phyloP scores from a whole-genome alignment of 1,284 basidiomycete genomes.

The Ceratobasidium sp. region DNA sequence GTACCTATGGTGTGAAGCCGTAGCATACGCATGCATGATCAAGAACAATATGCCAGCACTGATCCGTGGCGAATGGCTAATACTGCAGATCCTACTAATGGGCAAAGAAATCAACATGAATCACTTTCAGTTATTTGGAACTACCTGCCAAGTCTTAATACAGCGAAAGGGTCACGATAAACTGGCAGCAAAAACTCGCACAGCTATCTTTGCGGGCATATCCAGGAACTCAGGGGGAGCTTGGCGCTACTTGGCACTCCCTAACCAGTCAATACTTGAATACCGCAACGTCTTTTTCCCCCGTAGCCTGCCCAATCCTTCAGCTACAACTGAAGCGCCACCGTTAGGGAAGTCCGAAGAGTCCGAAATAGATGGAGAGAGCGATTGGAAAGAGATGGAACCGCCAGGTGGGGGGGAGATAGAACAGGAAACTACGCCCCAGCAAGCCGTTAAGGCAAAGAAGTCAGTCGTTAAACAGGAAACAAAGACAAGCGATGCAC shows the following conservation, averaged over 20 bases:
- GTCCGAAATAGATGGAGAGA: neutral
- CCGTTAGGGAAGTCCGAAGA: slow-evolving; percentile 16
- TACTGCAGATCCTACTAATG: neutral
- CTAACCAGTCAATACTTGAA: neutral
- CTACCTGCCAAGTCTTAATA: slow-evolving; percentile 19
- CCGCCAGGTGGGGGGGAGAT: slow-evolving; percentile 15
- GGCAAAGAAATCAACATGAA: neutral
- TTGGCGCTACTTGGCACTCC: slow-evolving; percentile 26
- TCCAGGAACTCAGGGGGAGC: slow-evolving; percentile 16
- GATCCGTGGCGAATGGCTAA: neutral
- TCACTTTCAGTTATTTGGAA: slow-evolving; percentile 5
- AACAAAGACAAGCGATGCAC: neutral
- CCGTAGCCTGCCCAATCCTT: neutral
- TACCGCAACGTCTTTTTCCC: slow-evolving; percentile 11
- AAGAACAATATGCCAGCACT: slow-evolving; percentile 3
- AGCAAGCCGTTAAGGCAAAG: neutral
- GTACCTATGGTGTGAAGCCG: slow-evolving; percentile 33
- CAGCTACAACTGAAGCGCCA: neutral
- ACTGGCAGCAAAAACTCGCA: slow-evolving; percentile 1
- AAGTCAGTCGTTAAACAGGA: no score
- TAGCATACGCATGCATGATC: slow-evolving; percentile 1
- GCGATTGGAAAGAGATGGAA: slow-evolving; percentile 5
- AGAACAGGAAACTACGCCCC: neutral
- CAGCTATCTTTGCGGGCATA: neutral
- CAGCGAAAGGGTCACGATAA: slow-evolving; percentile 20